phyloP scores from a whole-genome alignment of 2,329 filamentous ascomycete genomes.

The Paramyrothecium roridum region DNA sequence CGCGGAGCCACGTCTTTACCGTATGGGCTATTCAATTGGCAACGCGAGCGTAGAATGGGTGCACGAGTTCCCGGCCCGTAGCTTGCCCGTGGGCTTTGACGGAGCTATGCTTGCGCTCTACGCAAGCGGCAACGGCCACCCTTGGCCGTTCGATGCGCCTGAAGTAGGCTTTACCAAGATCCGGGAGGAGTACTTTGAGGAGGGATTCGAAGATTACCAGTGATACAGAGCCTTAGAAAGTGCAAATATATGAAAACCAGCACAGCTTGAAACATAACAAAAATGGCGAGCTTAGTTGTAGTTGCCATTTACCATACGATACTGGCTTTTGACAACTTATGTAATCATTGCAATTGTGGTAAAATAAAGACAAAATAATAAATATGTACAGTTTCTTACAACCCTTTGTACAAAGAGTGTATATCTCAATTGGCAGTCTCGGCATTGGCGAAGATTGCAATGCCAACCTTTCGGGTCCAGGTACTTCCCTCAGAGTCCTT shows the following conservation, averaged over 20 bases:
- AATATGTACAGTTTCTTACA: too few relatives aligned
- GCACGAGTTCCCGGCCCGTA: constrained; percentile 8
- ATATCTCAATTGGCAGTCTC: neutral
- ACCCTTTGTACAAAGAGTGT: too few relatives aligned
- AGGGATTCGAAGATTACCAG: constrained; percentile 10
- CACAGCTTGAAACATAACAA: too few relatives aligned
- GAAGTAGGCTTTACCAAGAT: constrained; percentile 15
- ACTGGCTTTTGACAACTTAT: too few relatives aligned
- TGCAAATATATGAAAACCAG: too few relatives aligned
- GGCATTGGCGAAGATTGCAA: neutral
- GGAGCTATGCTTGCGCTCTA: constrained; percentile 18
- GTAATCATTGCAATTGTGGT: too few relatives aligned
- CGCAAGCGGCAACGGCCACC: constrained; percentile 14
- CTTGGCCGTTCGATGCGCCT: constrained; percentile 15
- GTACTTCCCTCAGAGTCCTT: neutral
- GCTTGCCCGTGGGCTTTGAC: constrained; percentile 12
- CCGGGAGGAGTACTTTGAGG: constrained; percentile 15
- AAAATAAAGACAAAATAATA: too few relatives aligned
- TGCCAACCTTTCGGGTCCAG: neutral
- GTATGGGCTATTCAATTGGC: constrained; percentile 15
- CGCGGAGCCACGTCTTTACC: constrained; percentile 14
- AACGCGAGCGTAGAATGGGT: constrained; percentile 8
- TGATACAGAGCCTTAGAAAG: too few relatives aligned
- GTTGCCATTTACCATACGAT: too few relatives aligned
- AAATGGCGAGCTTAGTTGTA: too few relatives aligned